Conservation (phyloP, 2,329 filamentous ascomycete species). For the Fusarium proliferatum region DNA sequence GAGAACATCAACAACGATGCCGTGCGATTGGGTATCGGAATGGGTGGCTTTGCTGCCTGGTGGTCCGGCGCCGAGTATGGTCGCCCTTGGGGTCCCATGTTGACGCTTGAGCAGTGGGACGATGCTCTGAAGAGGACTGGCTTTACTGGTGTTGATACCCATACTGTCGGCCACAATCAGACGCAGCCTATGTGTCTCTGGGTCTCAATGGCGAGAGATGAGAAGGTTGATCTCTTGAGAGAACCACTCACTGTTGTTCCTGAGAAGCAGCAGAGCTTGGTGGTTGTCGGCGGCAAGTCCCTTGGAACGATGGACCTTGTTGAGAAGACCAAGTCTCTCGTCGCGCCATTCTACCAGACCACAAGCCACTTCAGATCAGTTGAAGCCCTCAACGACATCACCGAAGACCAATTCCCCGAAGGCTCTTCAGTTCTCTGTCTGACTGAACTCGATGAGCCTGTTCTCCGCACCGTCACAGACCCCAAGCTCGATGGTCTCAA, state of each 20-base stretch:
- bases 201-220: constrained; percentile 2
- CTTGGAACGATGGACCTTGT: background rate
- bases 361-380: background rate
- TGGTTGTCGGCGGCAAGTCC: background rate
- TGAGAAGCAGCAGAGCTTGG: background rate
- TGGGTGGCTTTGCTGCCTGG: constrained; percentile 24
- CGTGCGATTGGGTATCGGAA: background rate
- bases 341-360: background rate
- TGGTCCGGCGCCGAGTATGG: constrained; percentile 23
- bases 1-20: constrained; percentile 11
- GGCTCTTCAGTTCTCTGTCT: background rate
- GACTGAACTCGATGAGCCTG: background rate
- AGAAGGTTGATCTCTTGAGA: background rate
- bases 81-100: constrained; percentile 4
- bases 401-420: background rate
- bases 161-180: constrained; percentile 3
- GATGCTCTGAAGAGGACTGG: constrained; percentile 3
- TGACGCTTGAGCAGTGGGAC: constrained; percentile 22
- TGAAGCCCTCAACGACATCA: background rate
- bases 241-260: background rate
- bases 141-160: constrained; percentile 22
- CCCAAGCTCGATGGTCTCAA: background rate
- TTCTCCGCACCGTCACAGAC: background rate
- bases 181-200: constrained; percentile 9
- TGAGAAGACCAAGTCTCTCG: background rate